A percentile compares a stretch with the other conserved stretches of the same genome.
phyloP scores from a whole-genome alignment of 805 yeast species.

The Candida maris region DNA sequence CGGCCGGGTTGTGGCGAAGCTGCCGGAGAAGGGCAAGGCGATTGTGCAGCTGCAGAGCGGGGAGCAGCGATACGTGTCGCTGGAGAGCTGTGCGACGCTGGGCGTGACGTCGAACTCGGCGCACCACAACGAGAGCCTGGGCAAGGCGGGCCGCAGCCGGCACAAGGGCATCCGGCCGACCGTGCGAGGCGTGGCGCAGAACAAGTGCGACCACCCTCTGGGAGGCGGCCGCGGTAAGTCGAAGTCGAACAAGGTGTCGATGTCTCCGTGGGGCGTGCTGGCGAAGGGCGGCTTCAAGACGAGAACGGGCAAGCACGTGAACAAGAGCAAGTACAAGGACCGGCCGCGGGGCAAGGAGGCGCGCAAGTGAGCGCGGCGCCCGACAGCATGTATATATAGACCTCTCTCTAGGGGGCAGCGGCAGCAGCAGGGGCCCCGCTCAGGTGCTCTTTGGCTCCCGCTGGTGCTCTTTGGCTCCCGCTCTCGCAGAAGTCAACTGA shows the following conservation, averaged over 20 bases:
- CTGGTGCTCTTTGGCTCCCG: no score
- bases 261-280: slow-evolving; percentile 93
- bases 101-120: slow-evolving; percentile 92
- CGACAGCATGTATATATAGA: no score
- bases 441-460: no score
- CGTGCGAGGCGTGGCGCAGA: slow-evolving; percentile 98
- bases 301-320: slow-evolving; percentile 82
- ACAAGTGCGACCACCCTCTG: slow-evolving; percentile 95
- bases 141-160: slow-evolving; percentile 96
- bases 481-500: no score
- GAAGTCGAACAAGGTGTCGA: slow-evolving; percentile 90
- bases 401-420: no score
- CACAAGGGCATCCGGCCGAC: slow-evolving; percentile 91
- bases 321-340: slow-evolving; percentile 82
- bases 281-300: slow-evolving; percentile 93
- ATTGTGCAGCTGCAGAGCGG: slow-evolving; percentile 83
- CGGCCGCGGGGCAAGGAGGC: slow-evolving; percentile 74
- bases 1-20: slow-evolving; percentile 80
- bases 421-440: no score
- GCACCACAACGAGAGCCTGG: slow-evolving; percentile 83
- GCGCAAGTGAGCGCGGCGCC: slow-evolving; percentile 13
- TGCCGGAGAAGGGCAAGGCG: slow-evolving; percentile 67
- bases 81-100: slow-evolving; percentile 88
- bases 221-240: slow-evolving; percentile 99
- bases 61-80: slow-evolving; percentile 84